Evolutionary conservation across 2,329 filamentous ascomycete species (phyloP).

Genomic region (Paecilomyces niveus): DNA sequence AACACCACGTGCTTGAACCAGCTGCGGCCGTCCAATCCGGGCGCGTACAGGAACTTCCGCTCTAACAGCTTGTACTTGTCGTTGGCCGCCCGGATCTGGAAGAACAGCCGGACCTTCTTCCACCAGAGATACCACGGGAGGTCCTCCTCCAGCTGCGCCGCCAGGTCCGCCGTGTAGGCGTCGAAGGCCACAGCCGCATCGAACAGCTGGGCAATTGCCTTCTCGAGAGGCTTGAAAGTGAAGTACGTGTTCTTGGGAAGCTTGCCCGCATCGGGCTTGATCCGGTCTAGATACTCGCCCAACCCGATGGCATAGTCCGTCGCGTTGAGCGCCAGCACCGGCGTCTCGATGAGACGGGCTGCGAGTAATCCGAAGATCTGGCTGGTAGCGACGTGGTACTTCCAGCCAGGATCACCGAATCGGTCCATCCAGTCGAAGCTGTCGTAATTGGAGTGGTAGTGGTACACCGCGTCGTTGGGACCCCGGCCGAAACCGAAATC

Average conservation of each 20-base stretch:
- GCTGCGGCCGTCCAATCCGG: slow-evolving; percentile 67
- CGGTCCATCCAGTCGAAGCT: slow-evolving; percentile 77
- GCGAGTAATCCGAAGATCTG: slow-evolving; percentile 58
- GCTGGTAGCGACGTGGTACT: slow-evolving; percentile 57
- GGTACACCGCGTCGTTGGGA: slow-evolving; percentile 49
- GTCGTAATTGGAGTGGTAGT: slow-evolving; percentile 81
- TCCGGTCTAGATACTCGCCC: slow-evolving; percentile 31
- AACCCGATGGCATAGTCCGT: slow-evolving; percentile 58
- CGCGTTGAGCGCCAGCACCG: slow-evolving; percentile 58
- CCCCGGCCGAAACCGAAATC: slow-evolving; percentile 54
- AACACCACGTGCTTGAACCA: slow-evolving; percentile 98
- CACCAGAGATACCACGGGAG: slow-evolving; percentile 76
- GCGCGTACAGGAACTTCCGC: slow-evolving; percentile 66
- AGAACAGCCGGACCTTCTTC: slow-evolving; percentile 57
- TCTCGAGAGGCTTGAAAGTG: slow-evolving; percentile 41
- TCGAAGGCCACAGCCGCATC: slow-evolving; percentile 47
- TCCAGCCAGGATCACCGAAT: slow-evolving; percentile 60
- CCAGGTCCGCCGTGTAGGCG: slow-evolving; percentile 39
- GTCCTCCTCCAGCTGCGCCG: slow-evolving; percentile 42
- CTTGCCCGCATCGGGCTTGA: slow-evolving; percentile 19
- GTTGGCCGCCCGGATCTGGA: slow-evolving; percentile 62
- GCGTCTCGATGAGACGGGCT: slow-evolving; percentile 54
- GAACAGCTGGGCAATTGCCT: slow-evolving; percentile 43
- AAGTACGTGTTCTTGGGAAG: slow-evolving; percentile 20
- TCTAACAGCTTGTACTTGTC: slow-evolving; percentile 78